Conservation (phyloP, 192 early-diverging fungal genomes). For the Dissophora globulifera region DNA sequence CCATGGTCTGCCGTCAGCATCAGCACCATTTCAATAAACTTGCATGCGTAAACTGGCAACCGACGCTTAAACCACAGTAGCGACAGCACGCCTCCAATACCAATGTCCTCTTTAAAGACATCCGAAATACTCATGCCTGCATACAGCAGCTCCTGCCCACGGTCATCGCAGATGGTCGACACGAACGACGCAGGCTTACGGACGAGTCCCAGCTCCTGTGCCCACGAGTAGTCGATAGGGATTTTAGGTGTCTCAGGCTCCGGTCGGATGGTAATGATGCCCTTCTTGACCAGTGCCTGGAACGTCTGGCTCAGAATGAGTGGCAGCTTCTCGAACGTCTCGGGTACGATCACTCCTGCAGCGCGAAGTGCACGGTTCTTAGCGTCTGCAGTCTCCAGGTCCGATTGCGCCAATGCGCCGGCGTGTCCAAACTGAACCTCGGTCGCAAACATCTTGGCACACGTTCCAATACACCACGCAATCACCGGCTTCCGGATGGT, state of each 20-base stretch:
- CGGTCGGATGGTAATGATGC: slow-evolving; percentile 72
- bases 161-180: slow-evolving; percentile 98
- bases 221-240: slow-evolving; percentile 99
- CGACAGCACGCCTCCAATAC: slow-evolving; percentile 96
- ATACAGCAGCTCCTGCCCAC: slow-evolving; percentile 98
- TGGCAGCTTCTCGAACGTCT: slow-evolving; percentile 96
- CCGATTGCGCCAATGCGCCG: slow-evolving; percentile 95
- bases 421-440: slow-evolving; percentile 99
- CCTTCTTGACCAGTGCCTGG: slow-evolving; percentile 76
- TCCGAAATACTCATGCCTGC: slow-evolving; percentile 98
- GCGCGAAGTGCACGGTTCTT: slow-evolving; percentile 91
- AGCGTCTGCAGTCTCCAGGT: slow-evolving; percentile 95
- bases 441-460: slow-evolving; percentile 98
- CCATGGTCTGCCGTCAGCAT: slow-evolving; percentile 99
- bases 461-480: slow-evolving; percentile 99
- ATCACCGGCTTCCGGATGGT: slow-evolving; percentile 98
- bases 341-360: slow-evolving; percentile 91
- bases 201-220: slow-evolving; percentile 97
- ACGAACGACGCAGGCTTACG: slow-evolving; percentile 99
- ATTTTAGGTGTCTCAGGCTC: slow-evolving; percentile 98
- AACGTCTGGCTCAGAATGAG: slow-evolving; percentile 82
- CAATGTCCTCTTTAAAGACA: slow-evolving; percentile 98
- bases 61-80: slow-evolving; percentile 99
- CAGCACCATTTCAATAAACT: slow-evolving; percentile 99
- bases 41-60: slow-evolving; percentile 92